Percentiles rank a stretch among this genome's conserved stretches.
Evolutionary conservation across 169 alveolate species (phyloP).

Genomic region (Plasmodium coatneyi): DNA sequence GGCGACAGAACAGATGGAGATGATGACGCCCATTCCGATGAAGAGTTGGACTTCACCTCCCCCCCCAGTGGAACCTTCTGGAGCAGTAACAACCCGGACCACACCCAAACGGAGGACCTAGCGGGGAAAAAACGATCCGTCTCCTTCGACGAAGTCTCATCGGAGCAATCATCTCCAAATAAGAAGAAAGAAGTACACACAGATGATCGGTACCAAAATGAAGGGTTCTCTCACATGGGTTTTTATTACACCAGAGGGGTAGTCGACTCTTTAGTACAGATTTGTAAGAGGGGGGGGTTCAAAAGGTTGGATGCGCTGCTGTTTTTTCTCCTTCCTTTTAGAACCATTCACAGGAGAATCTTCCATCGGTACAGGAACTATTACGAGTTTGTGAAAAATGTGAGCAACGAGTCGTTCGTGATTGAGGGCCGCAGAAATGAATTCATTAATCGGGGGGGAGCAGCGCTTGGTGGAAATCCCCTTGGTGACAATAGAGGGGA

Average conservation of each 20-base stretch:
- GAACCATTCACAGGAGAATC: conserved; percentile 25
- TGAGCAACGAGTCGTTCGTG: neutral
- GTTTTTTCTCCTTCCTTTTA: conserved; percentile 48
- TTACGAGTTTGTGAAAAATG: conserved; percentile 52
- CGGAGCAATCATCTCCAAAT: neutral
- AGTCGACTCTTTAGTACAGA: conserved; percentile 25
- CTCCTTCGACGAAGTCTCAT: neutral
- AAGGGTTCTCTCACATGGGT: conserved; percentile 10
- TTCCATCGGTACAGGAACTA: conserved; percentile 24
- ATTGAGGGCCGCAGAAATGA: neutral
- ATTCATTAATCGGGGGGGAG: neutral
- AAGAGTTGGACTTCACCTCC: neutral
- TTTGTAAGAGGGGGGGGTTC: conserved; percentile 24
- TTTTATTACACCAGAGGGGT: conserved; percentile 33
- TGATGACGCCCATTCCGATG: neutral
- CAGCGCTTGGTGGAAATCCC: neutral
- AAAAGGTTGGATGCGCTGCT: conserved; percentile 25
- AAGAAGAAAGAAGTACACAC: neutral
- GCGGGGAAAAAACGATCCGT: neutral
- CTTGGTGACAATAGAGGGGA: neutral
- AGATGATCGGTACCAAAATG: neutral
- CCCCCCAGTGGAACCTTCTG: neutral
- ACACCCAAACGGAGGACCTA: neutral
- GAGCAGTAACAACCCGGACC: neutral
- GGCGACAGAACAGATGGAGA: neutral